A percentile compares a stretch with the other conserved stretches of the same genome.
These are phyloP conservation scores for Hemisphaericaspora lyxosophila DNA, from an alignment of 1,139 yeast species.

Conservation along the genomic window DNA sequence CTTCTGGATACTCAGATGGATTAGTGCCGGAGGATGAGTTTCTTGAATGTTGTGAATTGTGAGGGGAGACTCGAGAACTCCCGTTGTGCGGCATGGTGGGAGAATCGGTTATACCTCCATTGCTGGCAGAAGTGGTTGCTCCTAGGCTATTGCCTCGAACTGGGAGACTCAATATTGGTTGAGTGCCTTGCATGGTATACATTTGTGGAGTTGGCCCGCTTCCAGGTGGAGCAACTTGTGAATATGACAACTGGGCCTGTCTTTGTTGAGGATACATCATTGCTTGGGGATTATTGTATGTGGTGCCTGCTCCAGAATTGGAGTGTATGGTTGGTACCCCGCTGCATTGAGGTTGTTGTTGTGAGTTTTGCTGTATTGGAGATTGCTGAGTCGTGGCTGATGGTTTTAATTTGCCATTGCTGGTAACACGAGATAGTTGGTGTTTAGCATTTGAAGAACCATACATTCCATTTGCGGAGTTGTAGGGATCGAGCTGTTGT, in stretches of 20 bases:
- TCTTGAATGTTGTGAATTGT: conserved; percentile 15
- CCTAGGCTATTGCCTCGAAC: background rate
- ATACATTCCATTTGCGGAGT: background rate
- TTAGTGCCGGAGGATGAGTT: conserved; percentile 16
- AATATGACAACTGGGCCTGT: conserved; percentile 12
- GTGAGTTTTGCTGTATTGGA: conserved; percentile 2
- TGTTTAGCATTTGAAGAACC: background rate
- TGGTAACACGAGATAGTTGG: background rate
- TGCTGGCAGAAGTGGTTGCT: conserved; percentile 3
- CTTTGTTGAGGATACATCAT: conserved; percentile 14
- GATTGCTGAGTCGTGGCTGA: background rate
- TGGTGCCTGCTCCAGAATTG: conserved; percentile 5
- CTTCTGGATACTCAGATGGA: conserved; percentile 17
- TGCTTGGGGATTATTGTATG: conserved; percentile 7
- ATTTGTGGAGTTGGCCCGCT: conserved; percentile 7
- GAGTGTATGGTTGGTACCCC: conserved; percentile 1
- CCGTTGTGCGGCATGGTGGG: background rate
- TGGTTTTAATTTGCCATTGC: background rate
- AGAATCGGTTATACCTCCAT: conserved; percentile 2
- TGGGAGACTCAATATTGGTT: conserved; percentile 1
- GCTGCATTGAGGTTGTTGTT: conserved; percentile 3
- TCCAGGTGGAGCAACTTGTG: conserved; percentile 7
- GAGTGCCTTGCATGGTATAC: conserved; percentile 11
- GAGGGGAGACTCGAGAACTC: conserved; percentile 5
- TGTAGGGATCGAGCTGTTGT: conserved; percentile 4